These are phyloP conservation scores for Trichoderma afroharzianum DNA, from an alignment of 2,329 filamentous ascomycete species.

Conservation along the genomic window DNA sequence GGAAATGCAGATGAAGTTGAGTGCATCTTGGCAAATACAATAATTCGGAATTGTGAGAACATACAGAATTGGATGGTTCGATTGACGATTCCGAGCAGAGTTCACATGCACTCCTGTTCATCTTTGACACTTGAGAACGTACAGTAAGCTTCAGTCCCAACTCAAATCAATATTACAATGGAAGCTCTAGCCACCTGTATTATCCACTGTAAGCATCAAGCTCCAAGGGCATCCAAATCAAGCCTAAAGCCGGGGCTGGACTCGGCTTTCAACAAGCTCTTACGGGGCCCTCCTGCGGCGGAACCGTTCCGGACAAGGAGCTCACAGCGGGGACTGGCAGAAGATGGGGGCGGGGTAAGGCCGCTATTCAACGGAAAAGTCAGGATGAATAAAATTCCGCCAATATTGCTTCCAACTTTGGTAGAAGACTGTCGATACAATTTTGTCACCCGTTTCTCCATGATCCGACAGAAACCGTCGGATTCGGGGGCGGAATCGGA, in stretches of 20 bases:
- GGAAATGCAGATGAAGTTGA: not conserved
- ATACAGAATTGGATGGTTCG: not conserved
- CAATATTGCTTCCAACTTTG: not conserved
- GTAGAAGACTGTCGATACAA: not conserved
- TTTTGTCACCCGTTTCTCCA: not conserved
- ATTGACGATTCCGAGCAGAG: not conserved
- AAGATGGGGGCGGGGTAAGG: not conserved
- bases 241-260: not conserved
- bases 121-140: not conserved
- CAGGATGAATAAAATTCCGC: not conserved
- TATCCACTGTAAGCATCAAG: not conserved
- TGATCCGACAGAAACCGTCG: conserved; percentile 11
- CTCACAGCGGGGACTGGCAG: not conserved
- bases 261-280: not conserved
- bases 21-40: not conserved
- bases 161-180: not conserved
- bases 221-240: not conserved
- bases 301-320: conserved; percentile 7
- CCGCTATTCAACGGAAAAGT: not conserved
- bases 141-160: not conserved
- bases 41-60: not conserved
- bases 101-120: not conserved
- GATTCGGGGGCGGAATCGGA: conserved; percentile 13
- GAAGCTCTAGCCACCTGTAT: not conserved
- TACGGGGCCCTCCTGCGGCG: not conserved